These are phyloP conservation scores for Phytomonas serpens DNA, from an alignment of 208 protist genomes.

Conservation along the genomic window DNA sequence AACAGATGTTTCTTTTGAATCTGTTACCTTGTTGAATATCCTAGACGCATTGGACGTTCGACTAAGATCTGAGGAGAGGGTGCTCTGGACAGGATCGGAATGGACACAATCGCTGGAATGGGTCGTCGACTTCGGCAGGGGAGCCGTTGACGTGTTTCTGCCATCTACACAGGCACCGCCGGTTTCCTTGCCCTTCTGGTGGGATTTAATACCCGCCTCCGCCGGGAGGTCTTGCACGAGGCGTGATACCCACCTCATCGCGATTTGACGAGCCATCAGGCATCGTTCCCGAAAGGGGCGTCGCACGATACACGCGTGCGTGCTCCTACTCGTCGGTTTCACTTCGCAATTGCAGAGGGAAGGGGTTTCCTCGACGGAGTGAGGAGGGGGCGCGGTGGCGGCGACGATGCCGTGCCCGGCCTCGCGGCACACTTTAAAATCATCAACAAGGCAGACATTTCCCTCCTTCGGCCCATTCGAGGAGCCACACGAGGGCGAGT, in stretches of 20 bases:
- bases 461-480: background rate
- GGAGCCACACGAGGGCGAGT: background rate
- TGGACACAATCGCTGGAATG: background rate
- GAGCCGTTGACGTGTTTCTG: background rate
- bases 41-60: background rate
- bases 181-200: slow-evolving; percentile 9
- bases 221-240: slow-evolving; percentile 37
- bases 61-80: background rate
- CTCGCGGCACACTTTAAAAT: too few relatives aligned
- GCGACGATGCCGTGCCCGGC: too few relatives aligned
- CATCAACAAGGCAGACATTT: too few relatives aligned
- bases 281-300: slow-evolving; percentile 19
- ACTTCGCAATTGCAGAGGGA: background rate
- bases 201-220: slow-evolving; percentile 14
- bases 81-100: background rate
- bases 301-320: background rate
- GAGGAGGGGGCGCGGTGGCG: too few relatives aligned
- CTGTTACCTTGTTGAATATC: background rate
- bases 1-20: background rate
- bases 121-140: background rate
- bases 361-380: background rate
- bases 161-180: background rate
- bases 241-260: slow-evolving; percentile 40
- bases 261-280: slow-evolving; percentile 28
- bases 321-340: background rate